Evolutionary conservation across 2,329 filamentous ascomycete genomes (phyloP).

Genomic region (Exophiala alcalophila): DNA sequence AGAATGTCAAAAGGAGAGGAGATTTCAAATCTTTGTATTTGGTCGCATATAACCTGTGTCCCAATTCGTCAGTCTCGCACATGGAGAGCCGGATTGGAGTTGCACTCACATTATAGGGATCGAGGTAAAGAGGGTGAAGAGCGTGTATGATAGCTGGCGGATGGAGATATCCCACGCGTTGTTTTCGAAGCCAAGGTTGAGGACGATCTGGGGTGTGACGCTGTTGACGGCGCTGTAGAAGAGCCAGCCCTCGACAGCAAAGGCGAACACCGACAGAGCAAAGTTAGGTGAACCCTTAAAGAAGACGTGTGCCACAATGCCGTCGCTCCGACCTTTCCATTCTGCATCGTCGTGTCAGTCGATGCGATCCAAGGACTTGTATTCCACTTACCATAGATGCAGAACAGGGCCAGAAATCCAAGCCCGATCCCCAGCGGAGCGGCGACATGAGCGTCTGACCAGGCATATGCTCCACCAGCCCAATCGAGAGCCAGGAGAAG

Average conservation of each 20-base stretch:
- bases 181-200: conserved; percentile 50
- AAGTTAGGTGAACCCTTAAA: conserved; percentile 56
- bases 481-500: conserved; percentile 48
- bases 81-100: conserved; percentile 16
- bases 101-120: conserved; percentile 43
- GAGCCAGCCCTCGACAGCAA: conserved; percentile 59
- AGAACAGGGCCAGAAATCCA: conserved; percentile 42
- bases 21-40: conserved; percentile 49
- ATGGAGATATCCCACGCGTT: conserved; percentile 49
- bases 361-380: not conserved
- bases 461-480: conserved; percentile 44
- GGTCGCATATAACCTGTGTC: conserved; percentile 43
- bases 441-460: conserved; percentile 39
- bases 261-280: conserved; percentile 54
- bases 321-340: conserved; percentile 55
- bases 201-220: conserved; percentile 49
- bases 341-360: conserved; percentile 39
- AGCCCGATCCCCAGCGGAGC: conserved; percentile 45
- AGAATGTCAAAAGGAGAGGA: conserved; percentile 48
- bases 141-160: conserved; percentile 47
- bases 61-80: conserved; percentile 5
- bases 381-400: conserved; percentile 35
- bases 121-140: conserved; percentile 42
- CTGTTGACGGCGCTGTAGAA: conserved; percentile 56
- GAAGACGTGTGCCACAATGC: conserved; percentile 56